Percentiles rank a stretch among this genome's conserved stretches.
Conservation (phyloP, 148 eudicot genomes). For the Talinum fruticosum region DNA sequence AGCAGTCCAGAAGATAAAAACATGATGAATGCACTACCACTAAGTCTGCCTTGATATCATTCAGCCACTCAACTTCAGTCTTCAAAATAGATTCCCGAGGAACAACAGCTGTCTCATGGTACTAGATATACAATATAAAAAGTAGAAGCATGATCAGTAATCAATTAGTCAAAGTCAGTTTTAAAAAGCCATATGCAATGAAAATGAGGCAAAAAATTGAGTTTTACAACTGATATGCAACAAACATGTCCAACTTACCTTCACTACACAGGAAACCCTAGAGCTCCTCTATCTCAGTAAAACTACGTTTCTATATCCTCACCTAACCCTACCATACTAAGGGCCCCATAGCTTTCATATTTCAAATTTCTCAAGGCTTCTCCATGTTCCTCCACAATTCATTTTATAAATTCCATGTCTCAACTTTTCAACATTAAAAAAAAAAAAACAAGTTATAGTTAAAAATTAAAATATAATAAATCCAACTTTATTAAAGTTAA, state of each 20-base stretch:
- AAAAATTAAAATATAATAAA: too few relatives aligned
- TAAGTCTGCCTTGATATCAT: conserved; percentile 90
- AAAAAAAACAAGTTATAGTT: too few relatives aligned
- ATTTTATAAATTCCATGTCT: too few relatives aligned
- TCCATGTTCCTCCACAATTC: too few relatives aligned
- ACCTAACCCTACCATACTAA: too few relatives aligned
- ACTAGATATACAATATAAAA: conserved; percentile 36
- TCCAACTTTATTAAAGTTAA: too few relatives aligned
- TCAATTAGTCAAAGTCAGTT: not conserved
- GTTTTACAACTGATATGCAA: not conserved
- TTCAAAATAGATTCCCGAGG: conserved; percentile 85
- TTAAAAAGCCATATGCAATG: not conserved
- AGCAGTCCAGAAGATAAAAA: conserved; percentile 6
- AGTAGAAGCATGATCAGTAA: conserved; percentile 6
- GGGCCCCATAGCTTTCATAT: too few relatives aligned
- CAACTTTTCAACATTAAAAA: too few relatives aligned
- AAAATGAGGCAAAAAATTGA: not conserved
- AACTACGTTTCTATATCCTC: too few relatives aligned
- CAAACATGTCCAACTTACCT: conserved; percentile 1
- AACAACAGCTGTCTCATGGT: conserved; percentile 89
- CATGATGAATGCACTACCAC: conserved; percentile 55
- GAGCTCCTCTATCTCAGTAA: too few relatives aligned
- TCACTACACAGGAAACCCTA: not conserved
- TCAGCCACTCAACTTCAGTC: conserved; percentile 90
- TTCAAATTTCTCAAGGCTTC: too few relatives aligned